Base-by-base conservation (phyloP, 768 basidiomycete genomes). In the Mycena pura region DNA sequence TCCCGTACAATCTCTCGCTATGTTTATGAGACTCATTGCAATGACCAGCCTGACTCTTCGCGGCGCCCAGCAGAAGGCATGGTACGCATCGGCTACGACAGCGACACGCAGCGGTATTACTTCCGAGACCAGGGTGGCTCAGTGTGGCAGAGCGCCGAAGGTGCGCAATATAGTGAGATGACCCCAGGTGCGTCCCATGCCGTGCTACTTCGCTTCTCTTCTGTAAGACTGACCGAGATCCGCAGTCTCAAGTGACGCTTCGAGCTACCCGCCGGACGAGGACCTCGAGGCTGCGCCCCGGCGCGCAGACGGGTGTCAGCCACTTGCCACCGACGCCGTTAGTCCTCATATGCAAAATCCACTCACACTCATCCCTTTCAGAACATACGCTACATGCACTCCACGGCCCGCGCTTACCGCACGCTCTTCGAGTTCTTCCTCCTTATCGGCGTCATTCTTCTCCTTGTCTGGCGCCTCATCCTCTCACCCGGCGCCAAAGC, bases 61-160 rank as follows among this genome's bases (percentile, higher is more conserved):
- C 80, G 83, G 32, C 74, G 85, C 7, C 84, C n/a, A n/a, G n/a
- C 84, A 13, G 81, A 80, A 58, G 84, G 84, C 50, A 82, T 86
- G 83, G 77, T 85, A 62, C 85, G 91, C 31, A 84, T 90, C 57
- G 91, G 90, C 11, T 93, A 92, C 69, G 91, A 93, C 74, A 77
- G 87, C 4, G 91, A 93, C 76, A 80, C 81, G 2, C 82, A 84
- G 47, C 77, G 82, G 46, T 92, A 92, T 76, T 81, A 82, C 69
- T 93, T 87, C 75, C 80, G 81, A 24, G 85, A 86, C 71, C 44
- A 62, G 15, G 81, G 80, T 44, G 89, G 90, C 10, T 74, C 70
- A 73, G 62, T 86, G 68, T 88, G 86, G 85, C 72, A 76, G 49
- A 78, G 84, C n/a, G 74, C 82, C 17, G 80, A 86, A 63, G 90